Evolutionary conservation across 441 rosid genomes (phyloP).

Genomic region (Raphanus hybrid): DNA sequence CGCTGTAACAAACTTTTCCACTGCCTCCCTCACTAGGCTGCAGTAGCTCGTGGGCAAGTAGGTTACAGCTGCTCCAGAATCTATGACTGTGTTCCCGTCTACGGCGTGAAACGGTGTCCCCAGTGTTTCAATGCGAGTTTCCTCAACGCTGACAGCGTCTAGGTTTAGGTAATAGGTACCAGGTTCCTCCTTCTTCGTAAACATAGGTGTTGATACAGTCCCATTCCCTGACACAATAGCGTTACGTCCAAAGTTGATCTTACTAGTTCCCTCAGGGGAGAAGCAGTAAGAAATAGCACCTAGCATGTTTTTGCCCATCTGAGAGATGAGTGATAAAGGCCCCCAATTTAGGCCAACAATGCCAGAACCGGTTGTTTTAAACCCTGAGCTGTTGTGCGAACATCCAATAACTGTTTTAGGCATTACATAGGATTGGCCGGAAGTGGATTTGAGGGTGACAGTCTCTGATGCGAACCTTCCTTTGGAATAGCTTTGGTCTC

Average conservation of each 20-base stretch:
- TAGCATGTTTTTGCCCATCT: background rate
- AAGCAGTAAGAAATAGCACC: background rate
- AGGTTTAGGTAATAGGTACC: background rate
- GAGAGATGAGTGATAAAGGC: background rate
- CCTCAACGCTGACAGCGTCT: background rate
- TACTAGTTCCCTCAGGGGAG: background rate
- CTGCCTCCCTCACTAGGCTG: background rate
- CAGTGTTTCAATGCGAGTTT: background rate
- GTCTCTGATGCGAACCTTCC: background rate
- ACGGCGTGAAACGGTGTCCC: background rate
- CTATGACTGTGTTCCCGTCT: background rate
- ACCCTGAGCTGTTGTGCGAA: background rate
- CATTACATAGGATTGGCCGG: background rate
- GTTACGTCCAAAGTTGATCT: background rate
- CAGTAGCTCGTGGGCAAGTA: slow-evolving; percentile 1
- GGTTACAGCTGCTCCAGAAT: background rate
- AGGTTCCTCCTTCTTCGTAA: background rate
- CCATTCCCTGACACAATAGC: background rate
- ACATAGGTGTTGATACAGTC: background rate
- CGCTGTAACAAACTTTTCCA: background rate
- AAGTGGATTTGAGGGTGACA: background rate
- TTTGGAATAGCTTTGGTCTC: background rate
- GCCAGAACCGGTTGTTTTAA: background rate
- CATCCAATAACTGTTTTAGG: background rate
- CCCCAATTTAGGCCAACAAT: background rate